Evolutionary conservation across 495 filamentous ascomycete species (phyloP).

Genomic region (Penicillium riverlandense): DNA sequence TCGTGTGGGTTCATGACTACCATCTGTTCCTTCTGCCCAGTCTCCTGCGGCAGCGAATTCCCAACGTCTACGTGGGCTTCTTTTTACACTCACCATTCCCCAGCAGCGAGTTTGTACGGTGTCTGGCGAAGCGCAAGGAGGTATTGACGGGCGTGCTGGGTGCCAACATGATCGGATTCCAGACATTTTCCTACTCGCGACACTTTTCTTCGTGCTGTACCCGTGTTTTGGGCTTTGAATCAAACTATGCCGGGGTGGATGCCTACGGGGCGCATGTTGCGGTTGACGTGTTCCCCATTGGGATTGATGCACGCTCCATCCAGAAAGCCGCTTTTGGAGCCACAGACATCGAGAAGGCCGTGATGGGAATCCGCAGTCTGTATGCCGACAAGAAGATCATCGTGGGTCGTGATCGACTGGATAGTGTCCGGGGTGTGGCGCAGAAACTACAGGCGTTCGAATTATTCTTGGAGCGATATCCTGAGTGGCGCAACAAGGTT

Average conservation of each 20-base stretch:
- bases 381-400: slow-evolving; percentile 85
- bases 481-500: slow-evolving; percentile 85
- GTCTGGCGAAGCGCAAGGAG: slow-evolving; percentile 78
- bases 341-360: slow-evolving; percentile 58
- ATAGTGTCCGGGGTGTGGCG: slow-evolving; percentile 80
- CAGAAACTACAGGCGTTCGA: slow-evolving; percentile 94
- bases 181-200: slow-evolving; percentile 84
- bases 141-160: slow-evolving; percentile 81
- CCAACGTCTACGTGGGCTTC: slow-evolving; percentile 83
- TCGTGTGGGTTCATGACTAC: slow-evolving; percentile 88
- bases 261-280: slow-evolving; percentile 82
- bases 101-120: slow-evolving; percentile 86
- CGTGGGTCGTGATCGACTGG: slow-evolving; percentile 85
- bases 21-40: slow-evolving; percentile 80
- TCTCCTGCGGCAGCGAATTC: slow-evolving; percentile 71
- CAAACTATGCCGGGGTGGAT: slow-evolving; percentile 71
- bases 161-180: slow-evolving; percentile 86
- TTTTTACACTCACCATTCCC: slow-evolving; percentile 91
- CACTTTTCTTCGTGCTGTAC: slow-evolving; percentile 92
- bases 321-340: slow-evolving; percentile 63
- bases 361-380: slow-evolving; percentile 56
- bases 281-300: slow-evolving; percentile 86
- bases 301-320: slow-evolving; percentile 71
- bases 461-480: slow-evolving; percentile 77
- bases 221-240: slow-evolving; percentile 77